Base-by-base conservation (phyloP, 2,329 filamentous ascomycete genomes). In the Microsporum canis region DNA sequence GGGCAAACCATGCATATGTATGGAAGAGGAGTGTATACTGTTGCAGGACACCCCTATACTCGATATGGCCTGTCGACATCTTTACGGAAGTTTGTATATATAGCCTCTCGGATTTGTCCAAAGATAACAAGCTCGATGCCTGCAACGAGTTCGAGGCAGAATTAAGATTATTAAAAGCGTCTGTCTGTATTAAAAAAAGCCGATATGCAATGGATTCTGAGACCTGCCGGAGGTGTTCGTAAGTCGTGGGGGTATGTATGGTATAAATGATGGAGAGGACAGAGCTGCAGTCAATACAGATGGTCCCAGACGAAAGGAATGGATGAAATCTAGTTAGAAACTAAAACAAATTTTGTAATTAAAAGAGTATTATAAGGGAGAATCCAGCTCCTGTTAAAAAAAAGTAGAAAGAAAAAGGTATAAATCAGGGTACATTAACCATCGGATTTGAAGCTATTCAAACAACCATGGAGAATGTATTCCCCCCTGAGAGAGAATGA, bases 311-410 rank as follows among this genome's bases (percentile, higher is more conserved):
- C 14, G 51, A 23, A 57, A 57, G 36, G 55, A 57, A 23, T 57
- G 55, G 39, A 57, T 57, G 33, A 17, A 43, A 43, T 3, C 6
- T 17, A 33, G 55, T 57, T 17, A 43, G 36, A 41, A 5, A 57
- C 41, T 57, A 57, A 57, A 41, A 33, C 14, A 14, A 7, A n/a
- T 33, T 39, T 12, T 43, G 39, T 17, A 57, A 41, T 41, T 57
- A 57, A 57, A 55, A 53, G 10, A 51, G 29, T 55, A 55, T 55
- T 55, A 55, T 55, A 36, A 55, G 7, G 55, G 55, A 57, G 55
- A 43, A 41, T 7, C 55, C 55, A 57, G 55, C 55, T 57, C 55
- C 55, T 27, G 5, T 38, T 41, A 14, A 57, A 57, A 57, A 57
- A 29, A 57, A 29, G 36, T 43, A 43, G n/a, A 31, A 39, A 36